Base-by-base conservation (phyloP, 108 stramenopile genomes). In the Aurantiochytrium sp. region DNA sequence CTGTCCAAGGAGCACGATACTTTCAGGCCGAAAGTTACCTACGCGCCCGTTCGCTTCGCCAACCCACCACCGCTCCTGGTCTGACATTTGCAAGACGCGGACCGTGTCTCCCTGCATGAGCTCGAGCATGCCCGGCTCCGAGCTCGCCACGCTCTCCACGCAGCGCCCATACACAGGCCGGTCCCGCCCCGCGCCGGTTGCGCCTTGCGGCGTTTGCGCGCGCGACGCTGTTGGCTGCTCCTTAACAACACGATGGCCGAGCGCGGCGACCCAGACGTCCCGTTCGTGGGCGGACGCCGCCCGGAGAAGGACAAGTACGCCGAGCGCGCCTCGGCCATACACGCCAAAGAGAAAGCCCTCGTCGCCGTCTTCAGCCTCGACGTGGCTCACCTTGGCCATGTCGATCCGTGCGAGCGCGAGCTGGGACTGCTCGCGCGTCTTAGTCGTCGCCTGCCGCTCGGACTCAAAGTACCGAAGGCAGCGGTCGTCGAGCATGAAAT, bases 101-200 rank as follows among this genome's bases (percentile, higher is more conserved):
- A 81, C 30, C 27, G 17, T 48, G 24, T 81, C 73, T 15, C 73
- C 73, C 12, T 30, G 73, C 45, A 24, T 8, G 45, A 48, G n/a
- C 24, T 30, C 12, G 6, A 81, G 73, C 73, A 81, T 81, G 32
- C 73, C 73, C 6, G 73, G 73, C 30, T 81, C 73, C 50, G 73
- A 48, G 45, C 42, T 48, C 42, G 45, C n/a, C 10, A 81, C 39
- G 24, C 42, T 81, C 15, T 41, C 45, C n/a, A 48, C 30, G 39
- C 73, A 81, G 6, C 73, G 39, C 19, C 19, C 73, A 41, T 27
- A 81, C 1, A 81, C 27, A 12, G 8, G 42, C 45, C 32, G n/a
- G 19, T 48, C 42, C 39, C 73, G 10, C 50, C 0, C 1, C 10
- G 59, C 59, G 34, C 15, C 50, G 17, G 15, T 17, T 8, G 50